Evolutionary conservation across 768 basidiomycete genomes (phyloP), one percentile per base, ranked within the genome.

Genomic region (Pisolithus tinctorius): DNA sequence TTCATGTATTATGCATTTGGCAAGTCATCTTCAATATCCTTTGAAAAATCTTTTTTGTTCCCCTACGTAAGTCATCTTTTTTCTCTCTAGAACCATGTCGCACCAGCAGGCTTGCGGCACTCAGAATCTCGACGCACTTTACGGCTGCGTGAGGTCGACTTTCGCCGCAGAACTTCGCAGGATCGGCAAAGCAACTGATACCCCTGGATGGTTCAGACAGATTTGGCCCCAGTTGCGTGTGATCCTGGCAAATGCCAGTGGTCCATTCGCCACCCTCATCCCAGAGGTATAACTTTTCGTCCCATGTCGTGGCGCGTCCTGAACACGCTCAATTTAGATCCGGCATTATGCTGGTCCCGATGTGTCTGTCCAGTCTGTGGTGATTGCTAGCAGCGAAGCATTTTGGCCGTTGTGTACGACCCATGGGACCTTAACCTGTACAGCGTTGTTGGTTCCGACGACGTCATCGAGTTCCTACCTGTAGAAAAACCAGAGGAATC

Each of bases 361-460:
- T n/a, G 54, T 65, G 10, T 42, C 61, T 13, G n/a, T 60, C 29
- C 55, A 47, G 16, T 53, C 59, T 2, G 29, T 61, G 25, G 57
- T 59, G 1, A 56, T 64, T 52, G 57, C 55, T 29, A 55, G 57
- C 40, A 63, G 59, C 51, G 58, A 61, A 45, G 55, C 57, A 1
- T 58, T 61, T 45, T 65, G 14, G 56, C 57, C 4, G 49, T 61
- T 31, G 56, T 48, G 10, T 60, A 62, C 16, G 56, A 61, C n/a
- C 44, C 52, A 27, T 55, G 55, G 34, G 62, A 65, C 20, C 41
- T 55, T 1, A 61, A 44, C 41, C 41, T 59, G 37, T 55, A 61
- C 51, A 63, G 63, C 26, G 49, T 59, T 20, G 20, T 20, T 20
- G 20, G 20, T 20, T 20, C 20, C 20, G 20, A 20, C 20, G 20